Percentiles rank a stretch among this genome's conserved stretches.
Evolutionary conservation across 2,329 filamentous ascomycete genomes (phyloP).

Genomic region (Botryotinia calthae): DNA sequence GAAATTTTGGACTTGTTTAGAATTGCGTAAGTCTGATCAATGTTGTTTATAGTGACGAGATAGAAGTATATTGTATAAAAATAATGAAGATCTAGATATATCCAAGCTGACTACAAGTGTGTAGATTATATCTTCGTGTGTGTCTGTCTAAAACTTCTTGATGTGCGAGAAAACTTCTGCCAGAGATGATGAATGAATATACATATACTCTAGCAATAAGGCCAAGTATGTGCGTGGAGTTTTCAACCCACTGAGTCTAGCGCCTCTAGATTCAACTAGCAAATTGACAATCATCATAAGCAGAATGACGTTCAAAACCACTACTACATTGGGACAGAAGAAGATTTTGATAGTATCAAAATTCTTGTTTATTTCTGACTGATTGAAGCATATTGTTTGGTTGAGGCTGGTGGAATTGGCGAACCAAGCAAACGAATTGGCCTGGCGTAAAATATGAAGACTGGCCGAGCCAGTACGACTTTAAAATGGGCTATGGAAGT

Average conservation of each 20-base stretch:
- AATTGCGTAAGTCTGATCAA: background rate
- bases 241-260: background rate
- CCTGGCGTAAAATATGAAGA: background rate
- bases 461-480: rapidly evolving
- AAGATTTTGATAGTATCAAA: rapidly evolving
- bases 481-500: background rate
- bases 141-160: background rate
- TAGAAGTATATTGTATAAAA: background rate
- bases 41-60: background rate
- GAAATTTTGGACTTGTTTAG: background rate
- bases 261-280: background rate
- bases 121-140: background rate
- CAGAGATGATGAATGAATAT: background rate
- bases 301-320: background rate
- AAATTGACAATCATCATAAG: background rate
- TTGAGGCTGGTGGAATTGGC: background rate
- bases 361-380: background rate
- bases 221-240: background rate
- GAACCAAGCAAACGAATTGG: background rate
- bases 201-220: background rate
- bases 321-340: background rate
- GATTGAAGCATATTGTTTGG: background rate
- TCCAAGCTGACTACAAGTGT: background rate
- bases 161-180: background rate
- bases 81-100: background rate